phyloP scores from a whole-genome alignment of 345 rosid species.

The Gossypium turneri region DNA sequence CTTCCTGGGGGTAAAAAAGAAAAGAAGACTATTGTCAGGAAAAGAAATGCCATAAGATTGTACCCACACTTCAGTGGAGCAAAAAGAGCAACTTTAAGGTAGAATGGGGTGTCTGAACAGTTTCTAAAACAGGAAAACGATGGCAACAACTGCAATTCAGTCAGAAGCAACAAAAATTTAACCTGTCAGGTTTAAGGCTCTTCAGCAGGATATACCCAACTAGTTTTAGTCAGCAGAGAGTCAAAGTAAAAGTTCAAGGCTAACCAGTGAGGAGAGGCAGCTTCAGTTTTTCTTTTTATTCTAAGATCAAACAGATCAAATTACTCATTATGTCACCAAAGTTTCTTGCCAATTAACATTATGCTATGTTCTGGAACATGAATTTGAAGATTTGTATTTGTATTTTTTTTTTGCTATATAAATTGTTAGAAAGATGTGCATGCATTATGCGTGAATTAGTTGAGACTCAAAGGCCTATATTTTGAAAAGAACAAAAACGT shows the following conservation, averaged over 20 bases:
- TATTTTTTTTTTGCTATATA: background rate
- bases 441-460: no score
- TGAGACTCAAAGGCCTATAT: no score
- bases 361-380: slow-evolving; percentile 27
- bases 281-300: background rate
- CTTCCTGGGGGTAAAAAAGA: slow-evolving; percentile 44
- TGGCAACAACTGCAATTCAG: background rate
- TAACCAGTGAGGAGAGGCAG: no score
- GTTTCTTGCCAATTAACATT: background rate
- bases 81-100: background rate
- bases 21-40: background rate
- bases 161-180: background rate
- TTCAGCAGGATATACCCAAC: background rate
- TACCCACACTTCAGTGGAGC: background rate
- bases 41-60: background rate
- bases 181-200: background rate
- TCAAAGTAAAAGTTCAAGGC: no score
- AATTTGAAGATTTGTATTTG: no score
- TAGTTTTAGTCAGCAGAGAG: no score
- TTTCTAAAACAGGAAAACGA: background rate
- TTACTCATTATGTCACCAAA: slow-evolving; percentile 22
- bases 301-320: background rate
- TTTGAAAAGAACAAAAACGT: no score
- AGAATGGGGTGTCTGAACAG: background rate
- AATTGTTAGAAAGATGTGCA: background rate